Conservation (phyloP, 2,329 filamentous ascomycete species). For the Epichloe typhina region DNA sequence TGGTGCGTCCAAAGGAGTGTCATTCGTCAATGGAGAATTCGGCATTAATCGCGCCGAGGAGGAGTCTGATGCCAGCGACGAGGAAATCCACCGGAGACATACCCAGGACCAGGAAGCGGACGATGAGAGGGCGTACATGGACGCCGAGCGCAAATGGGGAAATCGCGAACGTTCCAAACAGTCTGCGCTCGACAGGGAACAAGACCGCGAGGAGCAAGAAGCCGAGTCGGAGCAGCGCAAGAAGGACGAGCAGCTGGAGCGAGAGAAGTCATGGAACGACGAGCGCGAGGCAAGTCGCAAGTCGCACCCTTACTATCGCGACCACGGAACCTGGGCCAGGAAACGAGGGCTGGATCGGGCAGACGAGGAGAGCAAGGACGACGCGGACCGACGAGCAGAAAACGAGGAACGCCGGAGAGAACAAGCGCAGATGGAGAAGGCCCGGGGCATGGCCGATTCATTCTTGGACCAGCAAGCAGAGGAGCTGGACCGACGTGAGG, state of each 20-base stretch:
- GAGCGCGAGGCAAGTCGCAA: constrained; percentile 66
- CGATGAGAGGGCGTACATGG: constrained; percentile 65
- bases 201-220: constrained; percentile 66
- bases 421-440: constrained; percentile 61
- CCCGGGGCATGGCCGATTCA: constrained; percentile 73
- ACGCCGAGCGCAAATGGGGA: constrained; percentile 80
- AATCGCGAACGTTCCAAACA: constrained; percentile 77
- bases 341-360: constrained; percentile 62
- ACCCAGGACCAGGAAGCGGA: constrained; percentile 61
- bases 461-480: constrained; percentile 78
- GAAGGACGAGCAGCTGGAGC: constrained; percentile 55
- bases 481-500: constrained; percentile 47
- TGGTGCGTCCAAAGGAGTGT: constrained; percentile 41
- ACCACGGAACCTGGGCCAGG: constrained; percentile 72
- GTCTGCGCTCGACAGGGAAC: constrained; percentile 75
- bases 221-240: constrained; percentile 50
- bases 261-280: constrained; percentile 68
- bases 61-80: constrained; percentile 76
- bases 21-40: constrained; percentile 69
- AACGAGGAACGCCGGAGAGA: constrained; percentile 59
- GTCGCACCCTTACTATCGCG: constrained; percentile 70
- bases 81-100: constrained; percentile 65
- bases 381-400: constrained; percentile 69
- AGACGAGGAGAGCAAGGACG: constrained; percentile 65
- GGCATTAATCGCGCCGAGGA: constrained; percentile 62